Evolutionary conservation across 176 grass and related monocot species (phyloP).

Genomic region (Musa troglodytarum): DNA sequence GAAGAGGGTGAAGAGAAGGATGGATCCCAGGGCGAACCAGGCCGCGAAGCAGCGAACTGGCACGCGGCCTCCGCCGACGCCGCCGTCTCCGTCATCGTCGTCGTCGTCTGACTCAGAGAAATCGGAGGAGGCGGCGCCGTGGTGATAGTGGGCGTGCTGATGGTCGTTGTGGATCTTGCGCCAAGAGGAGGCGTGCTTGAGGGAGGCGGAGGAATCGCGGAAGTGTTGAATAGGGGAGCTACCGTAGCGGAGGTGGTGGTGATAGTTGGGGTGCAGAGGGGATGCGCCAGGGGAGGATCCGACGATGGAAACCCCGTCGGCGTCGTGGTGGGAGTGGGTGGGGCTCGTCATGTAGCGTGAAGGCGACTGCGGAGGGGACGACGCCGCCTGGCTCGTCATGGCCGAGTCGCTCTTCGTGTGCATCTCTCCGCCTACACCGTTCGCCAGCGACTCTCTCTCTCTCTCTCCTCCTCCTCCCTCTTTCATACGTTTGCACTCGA

Average conservation of each 20-base stretch:
- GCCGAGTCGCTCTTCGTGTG: slow-evolving; percentile 95
- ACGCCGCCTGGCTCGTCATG: slow-evolving; percentile 75
- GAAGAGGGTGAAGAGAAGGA: slow-evolving; percentile 75
- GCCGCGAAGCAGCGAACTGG: slow-evolving; percentile 55
- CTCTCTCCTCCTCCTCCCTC: no score
- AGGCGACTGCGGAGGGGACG: slow-evolving; percentile 73
- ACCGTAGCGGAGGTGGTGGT: slow-evolving; percentile 30
- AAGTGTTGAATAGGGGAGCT: slow-evolving; percentile 53
- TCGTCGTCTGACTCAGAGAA: slow-evolving; percentile 32
- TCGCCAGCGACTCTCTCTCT: no score
- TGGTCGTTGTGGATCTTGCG: slow-evolving; percentile 45
- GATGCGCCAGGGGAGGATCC: slow-evolving; percentile 67
- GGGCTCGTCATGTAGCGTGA: slow-evolving; percentile 77
- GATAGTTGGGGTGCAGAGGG: slow-evolving; percentile 49
- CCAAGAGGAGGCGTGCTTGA: slow-evolving; percentile 3
- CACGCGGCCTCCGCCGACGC: neutral
- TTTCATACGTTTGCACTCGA: no score
- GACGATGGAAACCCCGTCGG: slow-evolving; percentile 58
- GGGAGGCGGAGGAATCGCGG: slow-evolving; percentile 53
- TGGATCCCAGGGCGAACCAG: slow-evolving; percentile 41
- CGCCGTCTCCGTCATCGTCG: neutral
- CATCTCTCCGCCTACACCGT: neutral
- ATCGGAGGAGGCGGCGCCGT: slow-evolving; percentile 34
- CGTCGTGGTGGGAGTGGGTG: slow-evolving; percentile 44
- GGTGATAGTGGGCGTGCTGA: neutral